Conservation (phyloP, 345 rosid species). For the Populus nigra region DNA sequence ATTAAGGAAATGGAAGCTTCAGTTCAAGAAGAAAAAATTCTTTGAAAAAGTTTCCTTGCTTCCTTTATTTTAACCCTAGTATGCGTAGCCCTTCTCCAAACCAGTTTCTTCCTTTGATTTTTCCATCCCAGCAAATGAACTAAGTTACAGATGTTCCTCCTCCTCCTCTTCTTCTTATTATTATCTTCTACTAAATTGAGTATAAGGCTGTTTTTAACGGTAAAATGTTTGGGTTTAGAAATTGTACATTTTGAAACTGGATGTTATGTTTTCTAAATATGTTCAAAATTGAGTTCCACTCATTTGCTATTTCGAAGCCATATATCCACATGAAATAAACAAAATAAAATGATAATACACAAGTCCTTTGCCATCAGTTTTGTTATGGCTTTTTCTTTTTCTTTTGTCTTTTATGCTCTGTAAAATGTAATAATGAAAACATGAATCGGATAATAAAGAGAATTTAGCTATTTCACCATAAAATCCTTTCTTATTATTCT, state of each 20-base stretch:
- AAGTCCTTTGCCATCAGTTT: not conserved
- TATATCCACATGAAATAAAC: not conserved
- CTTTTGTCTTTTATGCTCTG: not conserved
- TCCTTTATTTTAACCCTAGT: too few relatives aligned
- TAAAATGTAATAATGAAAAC: not conserved
- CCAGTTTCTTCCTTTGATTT: not conserved
- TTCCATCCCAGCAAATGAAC: not conserved
- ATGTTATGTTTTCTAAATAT: too few relatives aligned
- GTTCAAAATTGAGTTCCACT: not conserved
- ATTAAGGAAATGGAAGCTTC: too few relatives aligned
- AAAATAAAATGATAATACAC: too few relatives aligned
- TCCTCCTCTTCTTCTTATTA: too few relatives aligned
- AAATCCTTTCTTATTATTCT: not conserved
- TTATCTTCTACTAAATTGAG: not conserved
- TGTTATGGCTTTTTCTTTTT: not conserved
- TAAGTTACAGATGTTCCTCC: not conserved
- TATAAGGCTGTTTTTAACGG: not conserved
- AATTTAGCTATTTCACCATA: not conserved
- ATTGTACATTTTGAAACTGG: not conserved
- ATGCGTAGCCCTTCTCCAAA: too few relatives aligned
- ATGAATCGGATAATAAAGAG: not conserved
- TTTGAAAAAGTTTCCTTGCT: too few relatives aligned
- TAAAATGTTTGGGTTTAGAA: not conserved
- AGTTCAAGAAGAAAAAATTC: too few relatives aligned
- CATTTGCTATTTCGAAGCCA: not conserved